Percentiles rank a stretch among this genome's conserved stretches.
Conservation (phyloP, 2,329 filamentous ascomycete species). For the Aspergillus luchuensis region DNA sequence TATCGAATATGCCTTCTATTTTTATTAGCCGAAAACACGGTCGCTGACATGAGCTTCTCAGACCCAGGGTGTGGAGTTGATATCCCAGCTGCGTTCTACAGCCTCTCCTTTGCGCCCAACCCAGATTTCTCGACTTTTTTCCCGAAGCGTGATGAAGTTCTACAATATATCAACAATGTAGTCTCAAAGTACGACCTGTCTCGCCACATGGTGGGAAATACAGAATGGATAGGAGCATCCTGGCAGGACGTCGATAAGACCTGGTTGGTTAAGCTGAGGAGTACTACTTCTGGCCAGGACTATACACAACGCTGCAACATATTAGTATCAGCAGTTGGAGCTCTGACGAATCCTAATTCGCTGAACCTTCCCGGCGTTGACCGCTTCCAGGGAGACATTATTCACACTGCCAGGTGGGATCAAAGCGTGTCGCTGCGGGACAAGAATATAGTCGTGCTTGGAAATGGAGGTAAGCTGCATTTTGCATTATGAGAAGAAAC, state of each 20-base stretch:
- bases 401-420: slow-evolving; percentile 21
- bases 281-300: neutral
- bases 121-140: slow-evolving; percentile 12
- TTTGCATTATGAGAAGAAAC: neutral
- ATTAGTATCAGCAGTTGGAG: slow-evolving; percentile 20
- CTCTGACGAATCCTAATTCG: slow-evolving; percentile 9
- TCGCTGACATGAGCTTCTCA: neutral
- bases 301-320: slow-evolving; percentile 12
- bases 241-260: slow-evolving; percentile 13
- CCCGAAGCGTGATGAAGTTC: slow-evolving; percentile 12
- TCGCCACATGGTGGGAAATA: slow-evolving; percentile 9
- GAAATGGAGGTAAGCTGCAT: slow-evolving; percentile 16
- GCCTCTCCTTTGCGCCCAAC: slow-evolving; percentile 17
- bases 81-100: slow-evolving; percentile 18
- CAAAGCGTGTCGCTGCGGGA: neutral
- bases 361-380: slow-evolving; percentile 10
- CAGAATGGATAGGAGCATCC: slow-evolving; percentile 15
- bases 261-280: slow-evolving; percentile 13
- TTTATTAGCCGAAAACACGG: neutral
- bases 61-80: slow-evolving; percentile 21
- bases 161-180: slow-evolving; percentile 13
- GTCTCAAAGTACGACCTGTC: neutral
- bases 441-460: slow-evolving; percentile 19
- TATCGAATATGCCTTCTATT: neutral
- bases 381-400: slow-evolving; percentile 11